phyloP scores from a whole-genome alignment of 2,329 filamentous ascomycete genomes.

The Teratosphaeria gauchensis region DNA sequence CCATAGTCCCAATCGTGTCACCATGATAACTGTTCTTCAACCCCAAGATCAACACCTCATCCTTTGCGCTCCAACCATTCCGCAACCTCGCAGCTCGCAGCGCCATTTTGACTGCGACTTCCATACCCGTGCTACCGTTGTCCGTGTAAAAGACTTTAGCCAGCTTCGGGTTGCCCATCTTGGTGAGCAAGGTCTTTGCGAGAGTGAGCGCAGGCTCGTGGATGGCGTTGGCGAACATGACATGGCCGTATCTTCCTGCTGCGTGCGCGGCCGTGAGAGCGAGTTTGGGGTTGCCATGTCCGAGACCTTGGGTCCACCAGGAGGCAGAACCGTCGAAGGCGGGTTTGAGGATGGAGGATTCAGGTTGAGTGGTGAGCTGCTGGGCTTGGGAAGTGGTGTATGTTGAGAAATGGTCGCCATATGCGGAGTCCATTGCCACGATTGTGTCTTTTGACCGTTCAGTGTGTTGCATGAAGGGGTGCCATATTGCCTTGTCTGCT shows the following conservation, averaged over 20 bases:
- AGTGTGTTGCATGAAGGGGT: conserved; percentile 76
- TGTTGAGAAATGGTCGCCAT: conserved; percentile 69
- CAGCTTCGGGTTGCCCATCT: conserved; percentile 55
- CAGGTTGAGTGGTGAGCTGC: conserved; percentile 12
- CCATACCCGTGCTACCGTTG: conserved; percentile 73
- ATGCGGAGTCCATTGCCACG: conserved; percentile 67
- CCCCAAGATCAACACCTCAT: conserved; percentile 56
- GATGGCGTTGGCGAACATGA: conserved; percentile 77
- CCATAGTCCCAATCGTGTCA: conserved; percentile 83
- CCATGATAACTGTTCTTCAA: conserved; percentile 77
- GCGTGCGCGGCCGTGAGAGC: conserved; percentile 70
- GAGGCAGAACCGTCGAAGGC: conserved; percentile 78
- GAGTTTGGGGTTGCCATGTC: conserved; percentile 64
- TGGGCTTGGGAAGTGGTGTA: conserved; percentile 22
- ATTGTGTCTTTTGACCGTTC: conserved; percentile 53
- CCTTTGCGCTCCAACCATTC: conserved; percentile 7
- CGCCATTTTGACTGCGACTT: conserved; percentile 80
- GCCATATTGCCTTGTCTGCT: conserved; percentile 65
- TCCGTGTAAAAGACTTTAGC: conserved; percentile 72
- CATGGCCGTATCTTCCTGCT: conserved; percentile 74
- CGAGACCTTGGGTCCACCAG: conserved; percentile 86
- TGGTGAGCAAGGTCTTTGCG: conserved; percentile 53
- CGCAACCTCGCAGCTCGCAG: conserved; percentile 46
- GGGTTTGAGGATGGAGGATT: conserved; percentile 28
- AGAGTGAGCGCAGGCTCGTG: conserved; percentile 67